These are phyloP conservation scores for Colletotrichum somersetense DNA, from an alignment of 2,329 filamentous ascomycete species.

Conservation along the genomic window DNA sequence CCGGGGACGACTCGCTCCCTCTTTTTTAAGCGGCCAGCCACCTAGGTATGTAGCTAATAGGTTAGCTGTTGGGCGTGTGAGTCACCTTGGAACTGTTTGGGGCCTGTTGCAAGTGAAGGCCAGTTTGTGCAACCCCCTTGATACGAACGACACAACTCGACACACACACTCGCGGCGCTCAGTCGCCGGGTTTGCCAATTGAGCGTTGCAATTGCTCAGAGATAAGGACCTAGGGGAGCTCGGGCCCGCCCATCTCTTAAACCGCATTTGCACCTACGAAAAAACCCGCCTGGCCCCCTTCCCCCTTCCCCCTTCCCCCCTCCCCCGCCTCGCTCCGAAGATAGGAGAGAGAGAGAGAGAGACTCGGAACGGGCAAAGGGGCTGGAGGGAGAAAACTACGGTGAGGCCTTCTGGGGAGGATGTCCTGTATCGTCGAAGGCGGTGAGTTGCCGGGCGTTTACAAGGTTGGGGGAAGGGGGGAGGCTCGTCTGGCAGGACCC, in stretches of 20 bases:
- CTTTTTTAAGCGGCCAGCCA: not conserved
- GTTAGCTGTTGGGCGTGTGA: not conserved
- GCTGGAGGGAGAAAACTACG: not conserved
- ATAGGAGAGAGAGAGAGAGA: slow-evolving; percentile 9
- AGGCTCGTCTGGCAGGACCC: not conserved
- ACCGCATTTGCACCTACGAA: not conserved
- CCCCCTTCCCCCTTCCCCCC: no score
- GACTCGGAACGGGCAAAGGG: not conserved
- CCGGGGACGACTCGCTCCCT: not conserved
- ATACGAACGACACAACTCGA: not conserved
- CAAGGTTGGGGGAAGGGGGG: not conserved
- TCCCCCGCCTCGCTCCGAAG: slow-evolving; percentile 7
- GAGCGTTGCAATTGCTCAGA: slow-evolving; percentile 40
- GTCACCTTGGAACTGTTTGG: slow-evolving; percentile 17
- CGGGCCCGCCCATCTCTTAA: slow-evolving; percentile 16
- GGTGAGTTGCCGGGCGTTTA: not conserved
- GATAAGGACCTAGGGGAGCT: slow-evolving; percentile 32
- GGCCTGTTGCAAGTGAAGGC: slow-evolving; percentile 12
- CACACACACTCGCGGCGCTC: not conserved
- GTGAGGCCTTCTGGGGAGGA: not conserved
- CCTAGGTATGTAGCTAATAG: no score
- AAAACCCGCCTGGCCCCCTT: no score
- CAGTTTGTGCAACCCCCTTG: slow-evolving; percentile 6
- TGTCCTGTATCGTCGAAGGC: not conserved
- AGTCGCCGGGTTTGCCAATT: slow-evolving; percentile 21